Conservation (phyloP, 805 yeast species). For the Starmerella vitae region DNA sequence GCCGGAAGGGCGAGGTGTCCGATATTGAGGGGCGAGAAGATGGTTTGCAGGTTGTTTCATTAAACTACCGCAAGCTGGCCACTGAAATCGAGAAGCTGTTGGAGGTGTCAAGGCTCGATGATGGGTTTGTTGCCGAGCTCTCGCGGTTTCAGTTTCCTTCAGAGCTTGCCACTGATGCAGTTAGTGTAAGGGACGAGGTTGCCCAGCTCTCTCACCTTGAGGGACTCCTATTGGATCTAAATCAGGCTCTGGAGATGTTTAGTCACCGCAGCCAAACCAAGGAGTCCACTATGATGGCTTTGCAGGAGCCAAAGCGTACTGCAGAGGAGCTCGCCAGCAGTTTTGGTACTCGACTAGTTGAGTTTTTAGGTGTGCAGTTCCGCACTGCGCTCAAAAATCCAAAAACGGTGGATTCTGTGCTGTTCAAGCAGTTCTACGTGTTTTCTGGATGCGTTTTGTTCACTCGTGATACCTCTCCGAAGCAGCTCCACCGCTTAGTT, state of each 20-base stretch:
- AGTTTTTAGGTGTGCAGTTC: conserved; percentile 1
- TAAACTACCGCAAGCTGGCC: conserved; percentile 65
- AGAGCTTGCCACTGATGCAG: conserved; percentile 13
- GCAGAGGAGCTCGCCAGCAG: conserved; percentile 5
- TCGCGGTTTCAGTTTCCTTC: conserved; percentile 32
- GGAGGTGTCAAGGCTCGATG: conserved; percentile 55
- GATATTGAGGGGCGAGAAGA: conserved; percentile 61
- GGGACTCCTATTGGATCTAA: conserved; percentile 39
- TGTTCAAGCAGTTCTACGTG: conserved; percentile 24
- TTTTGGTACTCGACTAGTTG: conserved; percentile 33
- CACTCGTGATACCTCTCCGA: conserved; percentile 42
- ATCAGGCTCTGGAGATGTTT: conserved; percentile 44
- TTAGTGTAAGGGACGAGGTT: no score
- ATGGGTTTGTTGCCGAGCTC: conserved; percentile 38
- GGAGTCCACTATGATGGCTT: conserved; percentile 6
- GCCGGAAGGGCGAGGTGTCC: conserved; percentile 54
- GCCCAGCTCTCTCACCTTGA: conserved; percentile 40
- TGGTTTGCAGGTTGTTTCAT: conserved; percentile 71
- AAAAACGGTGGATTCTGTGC: conserved; percentile 16
- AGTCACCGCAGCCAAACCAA: conserved; percentile 14
- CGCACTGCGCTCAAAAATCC: background rate
- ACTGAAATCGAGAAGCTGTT: conserved; percentile 56
- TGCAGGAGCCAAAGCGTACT: conserved; percentile 7
- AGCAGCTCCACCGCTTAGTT: conserved; percentile 35
- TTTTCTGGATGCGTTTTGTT: conserved; percentile 42